Percentiles rank a stretch among this genome's conserved stretches.
phyloP scores from a whole-genome alignment of 495 filamentous ascomycete genomes.

The Xylaria longipes region DNA sequence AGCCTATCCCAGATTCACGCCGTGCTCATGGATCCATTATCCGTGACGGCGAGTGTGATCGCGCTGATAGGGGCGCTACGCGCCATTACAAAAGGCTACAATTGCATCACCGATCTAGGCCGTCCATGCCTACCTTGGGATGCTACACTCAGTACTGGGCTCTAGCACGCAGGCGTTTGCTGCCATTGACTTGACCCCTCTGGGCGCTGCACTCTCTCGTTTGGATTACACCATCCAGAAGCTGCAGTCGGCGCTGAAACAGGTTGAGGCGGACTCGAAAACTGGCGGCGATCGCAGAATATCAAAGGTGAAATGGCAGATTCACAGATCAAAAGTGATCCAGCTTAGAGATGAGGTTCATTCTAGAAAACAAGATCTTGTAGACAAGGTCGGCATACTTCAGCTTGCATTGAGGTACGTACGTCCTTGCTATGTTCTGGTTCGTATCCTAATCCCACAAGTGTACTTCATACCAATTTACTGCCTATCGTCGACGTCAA shows the following conservation, averaged over 20 bases:
- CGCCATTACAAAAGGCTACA: not conserved
- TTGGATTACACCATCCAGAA: not conserved
- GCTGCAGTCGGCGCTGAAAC: not conserved
- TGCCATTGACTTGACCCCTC: not conserved
- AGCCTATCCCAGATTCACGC: not conserved
- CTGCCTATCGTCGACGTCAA: not conserved
- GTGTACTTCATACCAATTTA: not conserved
- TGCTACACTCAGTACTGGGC: slow-evolving; percentile 3
- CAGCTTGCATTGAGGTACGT: not conserved
- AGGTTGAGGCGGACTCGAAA: not conserved
- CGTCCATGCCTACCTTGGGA: slow-evolving; percentile 1
- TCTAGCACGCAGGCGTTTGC: not conserved
- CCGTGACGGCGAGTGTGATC: not conserved
- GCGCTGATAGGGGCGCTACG: slow-evolving; percentile 4
- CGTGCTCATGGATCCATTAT: slow-evolving; percentile 7
- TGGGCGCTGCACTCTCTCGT: not conserved
- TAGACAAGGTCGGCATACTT: slow-evolving; percentile 2
- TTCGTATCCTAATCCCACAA: not conserved
- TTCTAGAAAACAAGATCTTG: slow-evolving; percentile 7
- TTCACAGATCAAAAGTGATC: not conserved
- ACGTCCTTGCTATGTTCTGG: not conserved
- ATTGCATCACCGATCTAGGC: not conserved
- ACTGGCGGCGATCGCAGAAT: not conserved
- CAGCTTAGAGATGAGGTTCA: slow-evolving; percentile 6
- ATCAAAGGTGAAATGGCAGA: slow-evolving; percentile 2